Conservation (phyloP, 768 basidiomycete species). For the Amanita pallidorosea region DNA sequence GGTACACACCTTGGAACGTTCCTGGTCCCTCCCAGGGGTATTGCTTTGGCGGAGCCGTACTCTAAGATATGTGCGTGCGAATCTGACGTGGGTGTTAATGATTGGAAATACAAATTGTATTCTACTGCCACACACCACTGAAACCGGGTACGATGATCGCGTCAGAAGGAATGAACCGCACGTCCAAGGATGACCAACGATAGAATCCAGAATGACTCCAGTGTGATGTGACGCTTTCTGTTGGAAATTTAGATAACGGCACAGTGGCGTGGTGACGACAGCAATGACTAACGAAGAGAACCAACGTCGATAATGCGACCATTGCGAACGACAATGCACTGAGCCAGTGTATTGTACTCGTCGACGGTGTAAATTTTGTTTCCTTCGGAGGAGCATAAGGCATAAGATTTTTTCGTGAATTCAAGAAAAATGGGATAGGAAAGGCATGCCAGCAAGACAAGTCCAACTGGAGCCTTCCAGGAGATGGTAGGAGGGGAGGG, state of each 20-base stretch:
- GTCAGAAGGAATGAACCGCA: slow-evolving; percentile 41
- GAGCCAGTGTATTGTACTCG: slow-evolving; percentile 31
- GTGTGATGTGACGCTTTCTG: slow-evolving; percentile 11
- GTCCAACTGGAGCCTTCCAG: background rate
- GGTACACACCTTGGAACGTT: slow-evolving; percentile 41
- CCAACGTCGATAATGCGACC: slow-evolving; percentile 43
- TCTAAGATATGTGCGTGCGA: slow-evolving; percentile 74
- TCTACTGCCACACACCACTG: slow-evolving; percentile 45
- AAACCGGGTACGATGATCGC: slow-evolving; percentile 65
- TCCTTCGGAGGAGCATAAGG: slow-evolving; percentile 47
- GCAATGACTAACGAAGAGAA: slow-evolving; percentile 34
- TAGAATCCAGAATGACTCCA: slow-evolving; percentile 3
- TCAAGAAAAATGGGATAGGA: background rate
- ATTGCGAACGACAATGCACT: slow-evolving; percentile 54
- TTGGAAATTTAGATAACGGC: slow-evolving; percentile 22
- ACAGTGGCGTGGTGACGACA: background rate
- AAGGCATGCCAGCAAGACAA: background rate
- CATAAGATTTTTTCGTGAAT: slow-evolving; percentile 24
- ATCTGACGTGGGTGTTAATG: slow-evolving; percentile 28
- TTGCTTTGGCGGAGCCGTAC: slow-evolving; percentile 56
- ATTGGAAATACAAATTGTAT: background rate
- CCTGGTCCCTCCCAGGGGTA: slow-evolving; percentile 53
- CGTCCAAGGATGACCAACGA: slow-evolving; percentile 14
- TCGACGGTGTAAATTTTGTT: slow-evolving; percentile 62
- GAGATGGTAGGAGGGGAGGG: background rate